Evolutionary conservation across 1,284 basidiomycete genomes (phyloP), one percentile per base, ranked within the genome.

Genomic region (Ustilago sp.): DNA sequence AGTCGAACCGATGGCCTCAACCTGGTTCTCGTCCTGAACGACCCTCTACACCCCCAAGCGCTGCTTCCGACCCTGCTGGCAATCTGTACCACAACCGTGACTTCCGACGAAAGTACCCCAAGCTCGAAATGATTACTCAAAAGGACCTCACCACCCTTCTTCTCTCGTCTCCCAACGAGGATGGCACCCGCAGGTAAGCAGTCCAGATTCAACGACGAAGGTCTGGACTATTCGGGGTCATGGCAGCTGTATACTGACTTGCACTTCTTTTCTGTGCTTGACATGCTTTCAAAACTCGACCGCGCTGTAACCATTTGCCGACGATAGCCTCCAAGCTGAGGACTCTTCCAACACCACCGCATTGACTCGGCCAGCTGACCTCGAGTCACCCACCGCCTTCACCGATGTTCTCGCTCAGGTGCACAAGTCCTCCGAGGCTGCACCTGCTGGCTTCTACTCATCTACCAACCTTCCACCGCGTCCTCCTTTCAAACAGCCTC

Each of bases 101-200:
- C 88, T 93, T 95, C 82, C 91, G 95, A 69, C 91, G 95, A 68
- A 91, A 91, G 63, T 97, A 95, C 87, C 94, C 95, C 36, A 92
- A 92, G 82, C 91, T 94, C 54, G 80, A 84, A 41, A 83, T 85
- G 75, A 79, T 86, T 61, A 86, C 82, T 31, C 84, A 86, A 68
- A 69, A 80, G 65, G 70, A 81, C 63, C 76, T 86, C 45, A 92
- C 94, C 8, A 89, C 90, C 31, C 88, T 98, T 71, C 90, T 98
- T 48, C 90, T 97, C 70, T 91, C 95, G 60, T 92, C 93, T 59
- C 92, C 93, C 13, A 88, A 89, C 74, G 88, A 89, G 56, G 83
- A 85, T 51, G 84, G 83, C 34, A 85, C 81, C 6, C 83, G 82
- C 74, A 83, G 79, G 80, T 84, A 62, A 39, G 82, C 74, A 32